phyloP scores from a whole-genome alignment of 2,329 filamentous ascomycete species.

The Sclerotiophoma versabilis region DNA sequence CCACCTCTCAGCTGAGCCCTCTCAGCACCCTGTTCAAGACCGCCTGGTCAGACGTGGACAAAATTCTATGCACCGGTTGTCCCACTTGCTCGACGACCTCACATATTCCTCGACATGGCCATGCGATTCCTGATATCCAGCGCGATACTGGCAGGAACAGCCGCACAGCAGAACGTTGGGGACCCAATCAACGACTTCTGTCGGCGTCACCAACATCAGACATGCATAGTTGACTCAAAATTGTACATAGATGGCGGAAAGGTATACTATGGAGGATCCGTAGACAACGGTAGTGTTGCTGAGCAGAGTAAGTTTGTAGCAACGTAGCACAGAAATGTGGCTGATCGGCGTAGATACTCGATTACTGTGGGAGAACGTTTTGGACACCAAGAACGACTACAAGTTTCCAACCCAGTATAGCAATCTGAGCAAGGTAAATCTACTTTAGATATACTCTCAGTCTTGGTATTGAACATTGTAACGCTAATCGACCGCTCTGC shows the following conservation, averaged over 20 bases:
- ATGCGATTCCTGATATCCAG: background rate
- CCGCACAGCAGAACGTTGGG: conserved; percentile 6
- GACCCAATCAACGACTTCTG: conserved; percentile 29
- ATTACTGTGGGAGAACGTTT: conserved; percentile 63
- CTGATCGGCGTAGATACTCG: conserved; percentile 52
- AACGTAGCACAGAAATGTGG: background rate
- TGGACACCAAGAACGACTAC: conserved; percentile 22
- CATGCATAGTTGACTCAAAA: conserved; percentile 62
- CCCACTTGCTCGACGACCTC: background rate
- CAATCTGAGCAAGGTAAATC: conserved; percentile 20
- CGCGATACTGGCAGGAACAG: conserved; percentile 48
- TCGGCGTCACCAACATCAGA: conserved; percentile 59
- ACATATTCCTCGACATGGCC: background rate
- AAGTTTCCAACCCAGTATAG: conserved; percentile 21
- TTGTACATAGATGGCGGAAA: conserved; percentile 67
- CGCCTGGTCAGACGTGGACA: conserved; percentile 4
- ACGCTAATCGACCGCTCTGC: background rate
- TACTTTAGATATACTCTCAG: background rate
- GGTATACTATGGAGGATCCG: conserved; percentile 54
- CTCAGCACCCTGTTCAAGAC: conserved; percentile 5
- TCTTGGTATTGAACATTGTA: background rate
- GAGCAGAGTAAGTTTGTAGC: conserved; percentile 58
- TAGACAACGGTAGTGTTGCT: conserved; percentile 57
- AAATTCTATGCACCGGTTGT: background rate
- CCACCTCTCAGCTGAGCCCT: conserved; percentile 2